Base-by-base conservation (phyloP, 371 early-diverging fungal genomes). In the Apophysomyces trapeziformis region DNA sequence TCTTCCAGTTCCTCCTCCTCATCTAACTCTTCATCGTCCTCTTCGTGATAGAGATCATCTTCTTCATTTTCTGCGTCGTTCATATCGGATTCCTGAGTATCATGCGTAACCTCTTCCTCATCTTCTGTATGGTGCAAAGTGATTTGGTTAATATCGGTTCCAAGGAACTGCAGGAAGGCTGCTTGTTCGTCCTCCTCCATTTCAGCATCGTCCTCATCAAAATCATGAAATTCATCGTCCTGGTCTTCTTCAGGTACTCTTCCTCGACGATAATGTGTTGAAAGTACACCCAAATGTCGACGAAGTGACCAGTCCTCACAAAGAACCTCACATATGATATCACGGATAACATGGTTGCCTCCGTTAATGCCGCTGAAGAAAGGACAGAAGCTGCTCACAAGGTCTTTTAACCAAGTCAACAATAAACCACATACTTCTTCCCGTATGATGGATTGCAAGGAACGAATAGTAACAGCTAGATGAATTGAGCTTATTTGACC, bases 391-490 rank as follows among this genome's bases (percentile, higher is more conserved):
- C 90, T 86, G 69, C 86, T 82, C 2, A 88, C 80, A 26, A 96
- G 71, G 38, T 87, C 89, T 36, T 89, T 84, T 21, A 96, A 82
- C 96, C 96, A 96, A 6, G 86, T 83, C 36, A 95, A 69, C 14
- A 92, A 72, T 57, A 87, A 68, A 14, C 87, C 90, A 12, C 89
- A 87, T 14, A 94, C 80, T 60, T 90, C 87, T 75, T 97, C 96
- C 41, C 95, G 89, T 65, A 93, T 90, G 0, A 89, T 83, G 58
- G 95, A 92, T 39, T 93, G 85, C 1, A 88, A 86, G 1, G 93
- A 88, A 13, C 94, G 90, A 54, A 97, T 88, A 1, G 95, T 90
- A 9, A 95, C 93, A 41, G 90, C 89, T 5, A 97, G 78, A 5
- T 88, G 86, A 44, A 92, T 93, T 8, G 79, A 73, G n/a, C 80